Conservation (phyloP, 1,284 basidiomycete species). For the Ceratobasidium sp. region DNA sequence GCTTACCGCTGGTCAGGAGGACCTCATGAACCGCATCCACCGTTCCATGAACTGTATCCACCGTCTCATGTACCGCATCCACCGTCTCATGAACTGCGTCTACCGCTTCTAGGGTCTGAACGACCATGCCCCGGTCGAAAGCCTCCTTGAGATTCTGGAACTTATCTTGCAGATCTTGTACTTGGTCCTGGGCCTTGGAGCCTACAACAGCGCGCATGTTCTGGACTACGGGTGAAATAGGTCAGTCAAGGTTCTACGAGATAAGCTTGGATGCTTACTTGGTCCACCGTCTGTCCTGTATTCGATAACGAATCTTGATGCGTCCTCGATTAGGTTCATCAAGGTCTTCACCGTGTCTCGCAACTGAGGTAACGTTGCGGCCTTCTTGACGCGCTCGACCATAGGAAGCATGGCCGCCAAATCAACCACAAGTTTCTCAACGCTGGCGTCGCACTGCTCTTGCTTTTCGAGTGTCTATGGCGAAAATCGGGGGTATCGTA, state of each 20-base stretch:
- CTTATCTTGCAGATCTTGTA: background rate
- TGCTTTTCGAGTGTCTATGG: background rate
- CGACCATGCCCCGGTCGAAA: background rate
- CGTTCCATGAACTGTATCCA: too few relatives aligned
- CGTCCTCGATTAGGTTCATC: background rate
- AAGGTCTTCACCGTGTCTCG: background rate
- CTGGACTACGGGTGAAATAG: too few relatives aligned
- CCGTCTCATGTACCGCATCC: too few relatives aligned
- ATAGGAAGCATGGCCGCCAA: too few relatives aligned
- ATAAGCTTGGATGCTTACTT: too few relatives aligned
- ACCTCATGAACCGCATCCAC: too few relatives aligned
- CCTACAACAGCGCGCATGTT: background rate
- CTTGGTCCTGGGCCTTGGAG: background rate
- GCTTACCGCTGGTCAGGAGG: background rate
- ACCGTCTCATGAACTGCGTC: background rate
- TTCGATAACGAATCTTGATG: too few relatives aligned
- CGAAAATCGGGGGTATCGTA: background rate
- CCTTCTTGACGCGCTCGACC: too few relatives aligned
- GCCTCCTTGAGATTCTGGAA: background rate
- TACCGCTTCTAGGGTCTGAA: background rate
- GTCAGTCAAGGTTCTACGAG: background rate
- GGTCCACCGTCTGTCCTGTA: too few relatives aligned
- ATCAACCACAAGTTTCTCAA: too few relatives aligned
- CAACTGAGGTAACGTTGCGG: background rate
- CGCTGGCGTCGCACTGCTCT: too few relatives aligned